Evolutionary conservation across 768 basidiomycete genomes (phyloP).

Genomic region (Suillus fuscotomentosus): DNA sequence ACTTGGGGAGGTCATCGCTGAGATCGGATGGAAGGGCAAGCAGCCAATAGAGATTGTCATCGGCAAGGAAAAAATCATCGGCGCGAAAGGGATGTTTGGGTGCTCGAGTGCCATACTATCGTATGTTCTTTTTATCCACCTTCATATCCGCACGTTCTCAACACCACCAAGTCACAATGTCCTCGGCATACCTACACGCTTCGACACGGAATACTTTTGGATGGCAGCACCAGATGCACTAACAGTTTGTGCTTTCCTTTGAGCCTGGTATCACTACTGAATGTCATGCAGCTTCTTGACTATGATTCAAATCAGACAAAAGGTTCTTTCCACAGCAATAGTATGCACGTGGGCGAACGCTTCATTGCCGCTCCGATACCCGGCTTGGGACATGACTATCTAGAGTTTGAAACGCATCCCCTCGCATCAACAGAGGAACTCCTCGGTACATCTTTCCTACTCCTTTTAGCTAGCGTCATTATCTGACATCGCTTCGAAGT

Average conservation of each 20-base stretch:
- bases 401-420: slow-evolving; percentile 53
- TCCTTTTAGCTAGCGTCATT: background rate
- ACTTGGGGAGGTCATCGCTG: slow-evolving; percentile 40
- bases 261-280: slow-evolving; percentile 7
- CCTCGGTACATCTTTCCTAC: slow-evolving; percentile 34
- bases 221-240: slow-evolving; percentile 53
- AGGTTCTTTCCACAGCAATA: slow-evolving; percentile 52
- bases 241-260: slow-evolving; percentile 36
- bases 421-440: slow-evolving; percentile 51
- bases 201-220: slow-evolving; percentile 62
- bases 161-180: slow-evolving; percentile 46
- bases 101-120: slow-evolving; percentile 52
- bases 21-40: slow-evolving; percentile 53
- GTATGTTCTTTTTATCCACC: slow-evolving; percentile 32
- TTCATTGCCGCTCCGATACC: slow-evolving; percentile 52
- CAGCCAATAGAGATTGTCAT: slow-evolving; percentile 51
- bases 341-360: slow-evolving; percentile 41
- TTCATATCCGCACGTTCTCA: slow-evolving; percentile 1
- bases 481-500: slow-evolving; percentile 31
- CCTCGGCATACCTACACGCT: slow-evolving; percentile 61
- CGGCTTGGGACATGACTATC: slow-evolving; percentile 53
- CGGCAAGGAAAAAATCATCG: slow-evolving; percentile 48
- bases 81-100: slow-evolving; percentile 56
- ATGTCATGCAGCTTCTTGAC: slow-evolving; percentile 44
- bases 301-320: slow-evolving; percentile 48